Base-by-base conservation (phyloP, 208 protist species). In the Trypanosomatidae sp. region DNA sequence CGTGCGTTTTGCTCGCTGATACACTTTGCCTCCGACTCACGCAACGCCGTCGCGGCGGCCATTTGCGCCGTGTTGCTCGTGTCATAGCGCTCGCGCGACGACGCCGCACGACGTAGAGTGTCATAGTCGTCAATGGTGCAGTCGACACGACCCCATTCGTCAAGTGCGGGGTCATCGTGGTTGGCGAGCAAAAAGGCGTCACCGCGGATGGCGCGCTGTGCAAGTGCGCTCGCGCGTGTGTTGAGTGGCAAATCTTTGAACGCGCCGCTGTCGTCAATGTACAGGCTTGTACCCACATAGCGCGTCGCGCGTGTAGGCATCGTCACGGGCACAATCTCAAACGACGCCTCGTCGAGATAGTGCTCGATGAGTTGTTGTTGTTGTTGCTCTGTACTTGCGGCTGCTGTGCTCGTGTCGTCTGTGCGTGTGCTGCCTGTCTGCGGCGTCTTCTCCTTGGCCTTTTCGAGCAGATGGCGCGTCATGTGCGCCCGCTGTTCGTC, bases 181-280 rank as follows among this genome's bases (percentile, higher is more conserved):
- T 84, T 89, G 32, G 71, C 78, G 11, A 94, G 57, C 37, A 91
- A 51, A 60, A 91, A 94, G 7, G 81, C 80, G 40, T 94, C 85
- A 13, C 85, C 85, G 27, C 85, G 78, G 42, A 94, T 88, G 27
- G 88, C 81, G 11, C 85, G 59, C 61, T 94, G 85, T 8, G 78
- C 80, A 24, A 94, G 60, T 20, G 66, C 77, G 55, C 78, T 88
- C 4, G 85, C 85, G 18, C 85, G 80, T 13, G 59, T 53, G 58
- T 94, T 94, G 2, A 91, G 56, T 1, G 61, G 48, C 5, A 94
- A 57, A 24, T 84, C 80, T 46, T 94, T 94, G 66, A 90, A 94
- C 21, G 66, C 48, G 7, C 85, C 85, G 53, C 76, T 75, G 43
- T 89, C 77, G 60, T 94, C 85, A 56, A 94, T 88, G 56, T 94